Base-by-base conservation (phyloP, 2,329 filamentous ascomycete genomes). In the Apiospora pterosperma region DNA sequence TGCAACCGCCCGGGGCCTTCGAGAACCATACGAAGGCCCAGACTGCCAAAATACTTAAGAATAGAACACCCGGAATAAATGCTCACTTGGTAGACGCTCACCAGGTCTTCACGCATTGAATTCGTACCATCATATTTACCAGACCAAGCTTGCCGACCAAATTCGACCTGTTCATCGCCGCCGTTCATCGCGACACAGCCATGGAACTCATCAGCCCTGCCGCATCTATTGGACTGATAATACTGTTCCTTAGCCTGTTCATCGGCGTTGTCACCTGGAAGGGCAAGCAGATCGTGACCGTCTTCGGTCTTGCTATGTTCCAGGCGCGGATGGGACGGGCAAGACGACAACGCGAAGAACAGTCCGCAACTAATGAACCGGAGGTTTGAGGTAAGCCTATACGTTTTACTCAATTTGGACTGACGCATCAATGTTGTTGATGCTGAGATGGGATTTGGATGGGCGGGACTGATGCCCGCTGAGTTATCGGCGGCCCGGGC, bases 191-290 rank as follows among this genome's bases (percentile, higher is more conserved):
- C 28, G 28, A 21, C 16, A n/a, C 48, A n/a, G 19, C 11, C 28
- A 69, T 70, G 67, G 8, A 48, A 14, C 8, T 62, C 10, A 36
- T 58, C 10, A 62, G 38, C 19, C 64, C 62, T 1, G 74, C 74
- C 67, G 68, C 69, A 4, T 68, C 66, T 12, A 72, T 78, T 63
- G 72, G 71, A 23, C 41, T 78, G 8, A 65, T 72, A 1, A 65
- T 79, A 25, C 42, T 76, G 44, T 63, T 74, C 62, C 39, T 76
- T 21, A 58, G 74, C 55, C 16, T 67, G 2, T 48, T 69, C 48
- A 61, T 71, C 64, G 66, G 58, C 6, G 2, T 71, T 16, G 36
- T 69, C 2, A 42, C 64, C 59, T 76, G 70, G 64, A 68, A 69
- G 38, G 73, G 71, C 16, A 66, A 70, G 63, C 64, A 58, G 19